phyloP scores from a whole-genome alignment of 2,329 filamentous ascomycete genomes.

The Hypoxylon sp. region DNA sequence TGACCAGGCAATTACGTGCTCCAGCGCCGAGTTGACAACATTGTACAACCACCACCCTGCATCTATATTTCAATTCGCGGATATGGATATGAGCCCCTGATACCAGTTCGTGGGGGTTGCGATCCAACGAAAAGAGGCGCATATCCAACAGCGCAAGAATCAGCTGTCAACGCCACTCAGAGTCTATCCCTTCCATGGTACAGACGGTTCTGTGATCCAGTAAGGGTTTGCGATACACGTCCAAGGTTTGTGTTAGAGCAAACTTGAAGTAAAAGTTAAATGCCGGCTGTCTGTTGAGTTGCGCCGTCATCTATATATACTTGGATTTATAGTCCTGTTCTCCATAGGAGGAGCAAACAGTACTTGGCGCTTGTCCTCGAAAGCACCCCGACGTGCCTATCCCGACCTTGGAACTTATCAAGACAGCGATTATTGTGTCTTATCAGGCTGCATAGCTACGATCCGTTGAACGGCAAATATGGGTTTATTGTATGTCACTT shows the following conservation, averaged over 20 bases:
- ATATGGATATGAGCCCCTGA: slow-evolving; percentile 45
- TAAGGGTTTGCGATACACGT: slow-evolving; percentile 22
- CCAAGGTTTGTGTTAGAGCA: slow-evolving; percentile 17
- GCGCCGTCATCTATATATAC: slow-evolving; percentile 4
- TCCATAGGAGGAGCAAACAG: slow-evolving; percentile 4
- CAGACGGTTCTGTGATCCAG: slow-evolving; percentile 1
- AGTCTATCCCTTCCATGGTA: slow-evolving; percentile 20
- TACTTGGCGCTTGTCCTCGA: slow-evolving; percentile 19
- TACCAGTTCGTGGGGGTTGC: slow-evolving; percentile 34
- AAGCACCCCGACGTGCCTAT: slow-evolving; percentile 21
- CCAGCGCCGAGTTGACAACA: slow-evolving; percentile 37
- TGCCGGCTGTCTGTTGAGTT: background rate
- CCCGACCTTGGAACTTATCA: slow-evolving; percentile 15
- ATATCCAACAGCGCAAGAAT: slow-evolving; percentile 22
- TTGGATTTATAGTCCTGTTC: slow-evolving; percentile 7
- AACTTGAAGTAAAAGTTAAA: slow-evolving; percentile 20
- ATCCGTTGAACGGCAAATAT: slow-evolving; percentile 45
- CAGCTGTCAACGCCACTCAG: slow-evolving; percentile 18
- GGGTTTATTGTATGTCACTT: slow-evolving; percentile 54
- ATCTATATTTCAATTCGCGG: slow-evolving; percentile 36
- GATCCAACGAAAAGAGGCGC: slow-evolving; percentile 26
- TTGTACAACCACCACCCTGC: slow-evolving; percentile 33
- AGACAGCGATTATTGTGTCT: slow-evolving; percentile 13
- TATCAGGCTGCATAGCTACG: slow-evolving; percentile 24
- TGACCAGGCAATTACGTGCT: slow-evolving; percentile 47